Base-by-base conservation (phyloP, 2,329 filamentous ascomycete species). In the Erysiphe pulchra region DNA sequence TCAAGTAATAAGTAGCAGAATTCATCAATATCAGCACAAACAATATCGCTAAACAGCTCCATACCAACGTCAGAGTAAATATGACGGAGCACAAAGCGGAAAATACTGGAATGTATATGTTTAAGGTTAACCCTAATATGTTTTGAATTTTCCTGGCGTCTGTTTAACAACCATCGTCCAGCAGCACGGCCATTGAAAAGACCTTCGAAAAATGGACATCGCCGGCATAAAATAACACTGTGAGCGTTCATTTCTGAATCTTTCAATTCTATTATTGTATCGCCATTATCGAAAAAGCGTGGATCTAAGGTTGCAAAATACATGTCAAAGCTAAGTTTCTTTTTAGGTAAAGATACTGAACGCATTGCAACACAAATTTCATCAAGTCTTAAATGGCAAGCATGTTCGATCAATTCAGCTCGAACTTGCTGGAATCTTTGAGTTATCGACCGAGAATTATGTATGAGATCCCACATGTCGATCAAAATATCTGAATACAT, bases 121-220 rank as follows among this genome's bases (percentile, higher is more conserved):
- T 77, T 79, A 42, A 98, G 63, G 55, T 98, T 83, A 39, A 98
- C 75, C 34, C 67, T 69, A 47, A 93, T 65, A 13, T 64, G 60
- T 24, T 71, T 63, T 4, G 60, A 58, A 31, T 63, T 55, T 50
- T 68, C 37, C 45, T 69, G 63, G n/a, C 74, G 73, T 45, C 85
- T 73, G 31, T 71, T 70, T 43, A 76, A 70, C 17, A 98, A 68
- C 90, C 90, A 98, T 53, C 73, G 72, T 0, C 90, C 90, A 37
- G 71, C 70, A 8, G 90, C 83, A 39, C 84, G 77, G n/a, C 90
- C 90, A 53, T 82, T 69, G 60, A 94, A 95, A 39, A 98, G 67
- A 1, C 80, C 81, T 50, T 87, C 68, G 51, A 98, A 98, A 67
- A 94, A 98, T 0, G 84, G 85, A 54, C 86, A 94, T 51, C 90